phyloP scores from a whole-genome alignment of 441 rosid genomes.

The Erodium chrysanthum region DNA sequence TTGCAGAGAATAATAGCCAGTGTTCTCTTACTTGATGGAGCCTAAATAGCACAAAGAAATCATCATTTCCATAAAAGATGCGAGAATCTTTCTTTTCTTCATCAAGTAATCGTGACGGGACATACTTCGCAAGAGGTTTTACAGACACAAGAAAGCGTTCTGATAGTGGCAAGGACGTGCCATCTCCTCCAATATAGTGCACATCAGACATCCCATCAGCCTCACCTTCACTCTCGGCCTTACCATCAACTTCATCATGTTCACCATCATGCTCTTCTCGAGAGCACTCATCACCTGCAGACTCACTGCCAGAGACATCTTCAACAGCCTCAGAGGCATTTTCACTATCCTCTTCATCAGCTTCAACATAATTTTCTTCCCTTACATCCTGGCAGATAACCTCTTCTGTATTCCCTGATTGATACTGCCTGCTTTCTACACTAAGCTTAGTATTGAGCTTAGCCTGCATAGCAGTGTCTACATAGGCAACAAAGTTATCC shows the following conservation, averaged over 20 bases:
- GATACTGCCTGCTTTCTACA: constrained; percentile 44
- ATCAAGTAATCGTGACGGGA: constrained; percentile 34
- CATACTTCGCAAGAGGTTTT: constrained; percentile 89
- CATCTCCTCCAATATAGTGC: constrained; percentile 69
- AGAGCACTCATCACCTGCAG: constrained; percentile 73
- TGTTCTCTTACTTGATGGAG: constrained; percentile 75
- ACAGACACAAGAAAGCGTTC: constrained; percentile 54
- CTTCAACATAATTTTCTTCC: constrained; percentile 62
- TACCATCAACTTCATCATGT: constrained; percentile 59
- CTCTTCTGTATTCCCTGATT: constrained; percentile 34
- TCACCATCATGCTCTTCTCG: constrained; percentile 68
- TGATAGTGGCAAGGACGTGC: constrained; percentile 44
- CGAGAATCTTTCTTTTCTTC: constrained; percentile 39
- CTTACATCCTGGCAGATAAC: constrained; percentile 39
- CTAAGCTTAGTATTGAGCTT: constrained; percentile 41
- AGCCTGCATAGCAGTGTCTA: constrained; percentile 50
- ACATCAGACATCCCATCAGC: constrained; percentile 80
- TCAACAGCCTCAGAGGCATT: constrained; percentile 75
- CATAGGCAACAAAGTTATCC: constrained; percentile 77
- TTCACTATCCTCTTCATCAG: constrained; percentile 78
- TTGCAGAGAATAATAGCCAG: not conserved
- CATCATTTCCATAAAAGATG: constrained; percentile 89
- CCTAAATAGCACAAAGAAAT: constrained; percentile 81
- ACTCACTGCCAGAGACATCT: constrained; percentile 80
- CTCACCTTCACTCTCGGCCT: constrained; percentile 94